Evolutionary conservation across 352 stramenopile genomes (phyloP), one percentile per base, ranked within the genome.

Genomic region (Globisporangium uncinulatum): DNA sequence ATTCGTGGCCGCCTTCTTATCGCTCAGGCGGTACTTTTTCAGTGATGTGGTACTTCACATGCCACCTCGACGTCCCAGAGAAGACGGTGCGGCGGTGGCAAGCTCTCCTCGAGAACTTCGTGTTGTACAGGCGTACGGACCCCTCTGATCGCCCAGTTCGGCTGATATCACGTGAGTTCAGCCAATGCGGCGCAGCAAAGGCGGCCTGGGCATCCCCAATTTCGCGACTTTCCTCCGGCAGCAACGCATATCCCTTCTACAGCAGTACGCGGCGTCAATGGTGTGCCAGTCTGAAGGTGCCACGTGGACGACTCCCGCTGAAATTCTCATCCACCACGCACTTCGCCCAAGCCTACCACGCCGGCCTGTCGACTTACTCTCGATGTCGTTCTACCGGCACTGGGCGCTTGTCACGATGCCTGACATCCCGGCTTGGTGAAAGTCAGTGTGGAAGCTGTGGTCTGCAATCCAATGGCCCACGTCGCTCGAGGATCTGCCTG

Each of bases 41-140:
- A 32, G 19, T 45, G 14, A 24, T 58, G 1, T 63, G 57, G 37
- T 48, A 63, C 44, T 63, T 42, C 48, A 63, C 37, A 11, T 20
- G 14, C 4, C 57, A 63, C 41, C 24, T 56, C 9, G 45, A 48
- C 19, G 42, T 61, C 6, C 21, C 21, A 14, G 29, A 49, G n/a
- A 21, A 17, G n/a, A 52, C 7, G 6, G 51, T 48, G 2, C 8
- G 5, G 14, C 21, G 42, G 8, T 56, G 45, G 56, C 56, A 55
- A 10, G 10, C 2, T 1, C 31, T 61, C 4, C 8, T 54, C 5
- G 51, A 61, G 29, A 53, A 56, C 41, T 55, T 61, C 42, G 32
- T 61, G 32, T 46, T 47, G 19, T 50, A 19, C 20, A 4, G 39
- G 11, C 51, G 39, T 0, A 57, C 14, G 10, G 41, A 57, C 4